Evolutionary conservation across 495 filamentous ascomycete species (phyloP).

Genomic region (Penicillium pulvis): DNA sequence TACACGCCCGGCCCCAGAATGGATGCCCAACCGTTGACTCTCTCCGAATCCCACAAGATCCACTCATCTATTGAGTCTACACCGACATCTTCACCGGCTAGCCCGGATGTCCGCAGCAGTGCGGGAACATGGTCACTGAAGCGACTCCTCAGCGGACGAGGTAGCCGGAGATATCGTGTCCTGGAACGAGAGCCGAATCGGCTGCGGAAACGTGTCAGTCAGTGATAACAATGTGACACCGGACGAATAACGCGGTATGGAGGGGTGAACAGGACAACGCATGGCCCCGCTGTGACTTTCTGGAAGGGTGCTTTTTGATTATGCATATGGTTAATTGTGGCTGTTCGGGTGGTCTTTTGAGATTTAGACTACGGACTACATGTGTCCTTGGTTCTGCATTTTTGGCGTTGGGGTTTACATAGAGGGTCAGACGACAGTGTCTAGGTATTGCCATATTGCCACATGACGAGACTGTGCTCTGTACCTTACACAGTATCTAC

Average conservation of each 20-base stretch:
- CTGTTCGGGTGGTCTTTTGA: background rate
- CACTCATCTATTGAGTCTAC: constrained; percentile 12
- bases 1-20: constrained; percentile 12
- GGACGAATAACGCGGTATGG: background rate
- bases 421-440: background rate
- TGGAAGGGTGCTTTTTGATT: background rate
- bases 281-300: background rate
- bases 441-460: background rate
- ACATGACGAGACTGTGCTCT: background rate
- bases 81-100: background rate
- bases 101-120: constrained; percentile 6
- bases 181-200: constrained; percentile 49
- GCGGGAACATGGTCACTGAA: constrained; percentile 43
- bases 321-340: background rate
- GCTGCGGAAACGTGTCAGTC: constrained; percentile 37
- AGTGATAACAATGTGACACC: background rate
- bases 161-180: constrained; percentile 42
- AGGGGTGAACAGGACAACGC: background rate
- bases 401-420: background rate
- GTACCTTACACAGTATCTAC: background rate
- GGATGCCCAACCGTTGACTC: constrained; percentile 33
- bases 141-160: constrained; percentile 40
- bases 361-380: background rate
- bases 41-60: constrained; percentile 16
- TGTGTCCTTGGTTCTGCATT: background rate